Base-by-base conservation (phyloP, 192 early-diverging fungal genomes). In the Coemansia sp. region DNA sequence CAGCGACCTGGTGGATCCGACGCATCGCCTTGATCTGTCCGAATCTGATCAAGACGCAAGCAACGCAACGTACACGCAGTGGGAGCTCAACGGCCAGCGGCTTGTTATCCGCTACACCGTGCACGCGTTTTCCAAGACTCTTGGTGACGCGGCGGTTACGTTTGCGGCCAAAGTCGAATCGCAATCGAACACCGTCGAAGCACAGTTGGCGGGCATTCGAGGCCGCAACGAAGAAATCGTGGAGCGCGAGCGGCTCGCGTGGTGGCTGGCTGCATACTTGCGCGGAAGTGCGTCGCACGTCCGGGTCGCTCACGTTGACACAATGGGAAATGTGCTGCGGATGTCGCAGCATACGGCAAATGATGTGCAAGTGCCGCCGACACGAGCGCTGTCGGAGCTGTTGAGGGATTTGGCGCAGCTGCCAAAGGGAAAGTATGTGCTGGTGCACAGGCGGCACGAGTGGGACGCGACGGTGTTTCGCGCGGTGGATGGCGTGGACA, bases 381-480 rank as follows among this genome's bases (percentile, higher is more conserved):
- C 72, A 8, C 73, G 66, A 12, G 73, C 61, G 3, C 15, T 75
- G 56, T 62, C 50, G 4, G 66, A 60, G 4, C 31, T 75, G 34
- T 34, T 75, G 52, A 65, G 55, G 5, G 72, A 75, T 28, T 36
- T 75, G 46, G 59, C 47, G 6, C 58, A 51, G 56, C 64, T 72
- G 47, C 10, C 55, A 19, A 20, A 47, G 10, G 73, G 69, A 6
- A 62, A 57, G 19, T 81, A 74, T 20, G 50, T 81, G 78, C 62
- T 81, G 42, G 65, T 57, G 42, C 78, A 81, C 44, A 40, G 57
- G 19, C 64, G 72, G 25, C 67, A 72, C 51, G 66, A 72, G 1
- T 81, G 72, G 72, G 78, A 81, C 44, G 78, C 78, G 3, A 81
- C 78, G 3, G 64, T 81, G 57, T 62, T 71, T 55, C 49, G 65